phyloP scores from a whole-genome alignment of 305 asterid genomes.

The Striga hermonthica region DNA sequence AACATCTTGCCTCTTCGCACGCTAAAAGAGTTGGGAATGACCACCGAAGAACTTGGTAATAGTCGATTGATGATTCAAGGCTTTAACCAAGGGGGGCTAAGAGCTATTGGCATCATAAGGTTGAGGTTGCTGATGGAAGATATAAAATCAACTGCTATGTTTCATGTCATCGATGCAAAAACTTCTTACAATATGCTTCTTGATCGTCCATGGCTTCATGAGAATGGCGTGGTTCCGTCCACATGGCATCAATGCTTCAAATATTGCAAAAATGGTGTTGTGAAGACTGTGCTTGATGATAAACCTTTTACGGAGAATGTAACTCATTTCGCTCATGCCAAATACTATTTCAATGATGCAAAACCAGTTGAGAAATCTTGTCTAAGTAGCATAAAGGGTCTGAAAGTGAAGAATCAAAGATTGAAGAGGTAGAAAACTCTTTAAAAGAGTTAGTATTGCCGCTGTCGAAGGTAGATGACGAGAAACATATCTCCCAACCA shows the following conservation, averaged over 20 bases:
- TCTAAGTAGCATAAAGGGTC: background rate
- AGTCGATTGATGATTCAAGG: constrained; percentile 8
- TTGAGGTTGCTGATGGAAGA: background rate
- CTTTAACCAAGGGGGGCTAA: background rate
- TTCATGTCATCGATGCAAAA: background rate
- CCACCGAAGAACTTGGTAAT: background rate
- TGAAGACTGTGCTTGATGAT: background rate
- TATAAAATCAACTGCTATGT: background rate
- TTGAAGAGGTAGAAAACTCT: background rate
- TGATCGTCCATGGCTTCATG: background rate
- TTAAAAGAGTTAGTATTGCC: background rate
- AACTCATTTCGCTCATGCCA: background rate
- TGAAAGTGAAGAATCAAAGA: too few species aligned
- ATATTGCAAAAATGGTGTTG: background rate
- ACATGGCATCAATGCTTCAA: constrained; percentile 6
- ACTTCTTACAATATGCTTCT: background rate
- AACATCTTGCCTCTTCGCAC: background rate
- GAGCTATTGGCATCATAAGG: background rate
- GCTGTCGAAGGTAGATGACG: too few species aligned
- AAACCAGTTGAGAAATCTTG: background rate
- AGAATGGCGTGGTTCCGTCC: background rate
- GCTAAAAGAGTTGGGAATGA: background rate
- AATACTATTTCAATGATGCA: background rate
- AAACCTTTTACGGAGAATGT: background rate
- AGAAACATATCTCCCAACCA: background rate